phyloP scores from a whole-genome alignment of 2,329 filamentous ascomycete genomes.

The Cladophialophora chaetospira region DNA sequence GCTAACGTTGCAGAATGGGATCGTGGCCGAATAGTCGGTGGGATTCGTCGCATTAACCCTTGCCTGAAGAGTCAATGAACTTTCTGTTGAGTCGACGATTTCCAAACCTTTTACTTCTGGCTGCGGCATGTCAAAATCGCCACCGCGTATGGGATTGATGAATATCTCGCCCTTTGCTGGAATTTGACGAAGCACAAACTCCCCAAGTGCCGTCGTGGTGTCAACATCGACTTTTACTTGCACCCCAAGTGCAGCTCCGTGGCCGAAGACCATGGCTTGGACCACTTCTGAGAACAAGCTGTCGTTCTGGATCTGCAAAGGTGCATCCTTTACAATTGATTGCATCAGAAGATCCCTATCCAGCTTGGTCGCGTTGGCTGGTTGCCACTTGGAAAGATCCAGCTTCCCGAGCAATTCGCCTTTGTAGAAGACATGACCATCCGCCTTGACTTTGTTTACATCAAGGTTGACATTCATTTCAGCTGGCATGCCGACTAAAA shows the following conservation, averaged over 20 bases:
- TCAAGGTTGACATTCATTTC: slow-evolving; percentile 85
- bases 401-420: slow-evolving; percentile 77
- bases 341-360: slow-evolving; percentile 69
- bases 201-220: slow-evolving; percentile 77
- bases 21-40: slow-evolving; percentile 75
- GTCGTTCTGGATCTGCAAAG: slow-evolving; percentile 78
- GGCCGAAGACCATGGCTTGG: slow-evolving; percentile 73
- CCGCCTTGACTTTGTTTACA: slow-evolving; percentile 74
- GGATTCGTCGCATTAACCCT: slow-evolving; percentile 85
- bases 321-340: slow-evolving; percentile 75
- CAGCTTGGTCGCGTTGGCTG: slow-evolving; percentile 75
- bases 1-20: slow-evolving; percentile 80
- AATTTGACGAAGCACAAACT: slow-evolving; percentile 77
- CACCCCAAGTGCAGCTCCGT: slow-evolving; percentile 70
- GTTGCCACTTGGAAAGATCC: slow-evolving; percentile 78
- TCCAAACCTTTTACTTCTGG: slow-evolving; percentile 67
- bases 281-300: slow-evolving; percentile 78
- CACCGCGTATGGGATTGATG: slow-evolving; percentile 69
- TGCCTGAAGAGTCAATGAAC: slow-evolving; percentile 71
- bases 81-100: slow-evolving; percentile 70
- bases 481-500: slow-evolving; percentile 74
- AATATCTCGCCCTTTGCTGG: slow-evolving; percentile 81
- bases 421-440: slow-evolving; percentile 78
- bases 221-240: slow-evolving; percentile 80
- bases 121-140: slow-evolving; percentile 55